Evolutionary conservation across 2,329 filamentous ascomycete species (phyloP), one percentile per base, ranked within the genome.

Genomic region (Colletotrichum sp.): DNA sequence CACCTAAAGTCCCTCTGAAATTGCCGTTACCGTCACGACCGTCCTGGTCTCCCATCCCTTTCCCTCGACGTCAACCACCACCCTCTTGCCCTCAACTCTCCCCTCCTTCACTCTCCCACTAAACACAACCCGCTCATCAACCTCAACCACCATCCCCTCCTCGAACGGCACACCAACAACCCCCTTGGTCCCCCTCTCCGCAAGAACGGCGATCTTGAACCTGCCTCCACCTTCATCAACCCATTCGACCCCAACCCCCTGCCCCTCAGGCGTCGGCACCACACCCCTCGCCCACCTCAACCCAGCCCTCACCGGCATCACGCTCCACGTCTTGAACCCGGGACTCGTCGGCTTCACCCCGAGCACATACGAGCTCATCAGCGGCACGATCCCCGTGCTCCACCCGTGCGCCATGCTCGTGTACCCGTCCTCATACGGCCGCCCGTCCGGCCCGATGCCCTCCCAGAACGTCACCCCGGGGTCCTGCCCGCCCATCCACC

Each of bases 381-480:
- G 80, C 2, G 89, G 87, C 59, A 89, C 86, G 18, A 90, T 82
- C 7, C 89, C 89, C 2, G 88, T 89, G 4, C 85, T 85, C 89
- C 89, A 90, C 1, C 87, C 89, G 70, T 90, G 89, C 1, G 88
- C 85, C 81, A 88, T 85, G 21, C 86, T 88, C 18, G 88, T 90
- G 74, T 85, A 89, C 0, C 80, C 85, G 2, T 80, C 84, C 78
- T 89, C 84, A 74, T 90, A 90, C 32, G 85, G 82, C 3, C 66
- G 67, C 0, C 89, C 89, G 24, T 81, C 79, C 0, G 80, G 77
- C 2, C 87, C 89, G 66, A 90, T 87, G 1, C 88, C 89, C 78
- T 90, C 89, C 89, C 89, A 90, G 76, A 86, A 84, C 5, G 89
- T 90, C 16, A 87, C 79, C 1, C 82, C 82, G 0, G 88, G 88